Conservation (phyloP, 2,329 filamentous ascomycete species). For the Thelonectria blattea region DNA sequence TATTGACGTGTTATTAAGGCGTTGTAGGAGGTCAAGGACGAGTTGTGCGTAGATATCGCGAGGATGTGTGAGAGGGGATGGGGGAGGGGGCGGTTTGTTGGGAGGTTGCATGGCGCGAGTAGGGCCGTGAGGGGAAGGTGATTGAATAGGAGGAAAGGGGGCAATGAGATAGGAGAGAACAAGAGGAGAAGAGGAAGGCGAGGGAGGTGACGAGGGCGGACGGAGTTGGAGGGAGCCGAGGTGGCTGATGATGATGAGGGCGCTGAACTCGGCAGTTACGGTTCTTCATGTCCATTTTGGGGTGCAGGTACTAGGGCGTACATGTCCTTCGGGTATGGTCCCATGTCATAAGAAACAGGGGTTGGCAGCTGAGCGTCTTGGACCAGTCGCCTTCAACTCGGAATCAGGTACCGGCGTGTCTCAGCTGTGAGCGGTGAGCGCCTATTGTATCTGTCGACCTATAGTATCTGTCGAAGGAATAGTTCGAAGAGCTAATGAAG, state of each 20-base stretch:
- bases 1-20: slow-evolving; percentile 13
- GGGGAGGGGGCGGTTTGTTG: slow-evolving; percentile 3
- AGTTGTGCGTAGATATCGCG: not conserved
- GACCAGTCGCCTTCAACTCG: too few relatives aligned
- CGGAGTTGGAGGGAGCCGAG: not conserved
- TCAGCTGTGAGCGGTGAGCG: too few relatives aligned
- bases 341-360: too few relatives aligned
- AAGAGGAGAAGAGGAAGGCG: too few relatives aligned
- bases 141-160: not conserved
- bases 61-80: not conserved
- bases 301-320: not conserved
- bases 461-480: too few relatives aligned
- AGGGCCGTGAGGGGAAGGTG: not conserved
- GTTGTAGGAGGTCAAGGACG: slow-evolving; percentile 7
- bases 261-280: not conserved
- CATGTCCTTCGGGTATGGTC: too few relatives aligned
- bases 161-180: not conserved
- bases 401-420: too few relatives aligned
- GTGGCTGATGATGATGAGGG: not conserved
- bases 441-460: too few relatives aligned
- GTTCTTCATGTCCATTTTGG: not conserved
- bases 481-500: too few relatives aligned
- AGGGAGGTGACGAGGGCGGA: too few relatives aligned
- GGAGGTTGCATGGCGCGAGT: slow-evolving; percentile 1
- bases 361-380: too few relatives aligned